Conservation (phyloP, 148 eudicot species). For the Tetragonia tetragonoides region DNA sequence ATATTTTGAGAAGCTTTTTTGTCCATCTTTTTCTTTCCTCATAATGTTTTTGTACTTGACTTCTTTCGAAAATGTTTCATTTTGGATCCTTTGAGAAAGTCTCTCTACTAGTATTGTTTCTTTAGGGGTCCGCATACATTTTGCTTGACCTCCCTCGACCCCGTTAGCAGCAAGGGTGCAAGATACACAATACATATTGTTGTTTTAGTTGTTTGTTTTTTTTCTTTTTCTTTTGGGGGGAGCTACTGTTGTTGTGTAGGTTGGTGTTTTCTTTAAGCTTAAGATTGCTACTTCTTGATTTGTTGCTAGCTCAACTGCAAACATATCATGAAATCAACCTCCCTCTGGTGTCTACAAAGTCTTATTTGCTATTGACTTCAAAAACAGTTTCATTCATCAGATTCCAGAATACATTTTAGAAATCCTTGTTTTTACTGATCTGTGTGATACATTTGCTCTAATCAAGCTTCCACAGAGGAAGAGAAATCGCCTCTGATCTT, state of each 20-base stretch:
- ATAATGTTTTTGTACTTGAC: too few relatives aligned
- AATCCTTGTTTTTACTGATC: not conserved
- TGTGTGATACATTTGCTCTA: not conserved
- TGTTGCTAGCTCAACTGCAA: too few relatives aligned
- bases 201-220: too few relatives aligned
- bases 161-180: not conserved
- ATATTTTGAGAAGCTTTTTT: too few relatives aligned
- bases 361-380: not conserved
- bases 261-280: not conserved
- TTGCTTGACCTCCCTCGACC: not conserved
- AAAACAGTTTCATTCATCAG: not conserved
- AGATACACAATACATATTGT: too few relatives aligned
- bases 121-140: not conserved
- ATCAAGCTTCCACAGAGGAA: too few relatives aligned
- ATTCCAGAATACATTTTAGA: not conserved
- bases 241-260: not conserved
- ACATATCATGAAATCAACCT: not conserved
- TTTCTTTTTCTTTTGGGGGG: too few relatives aligned
- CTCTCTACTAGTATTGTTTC: not conserved
- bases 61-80: not conserved
- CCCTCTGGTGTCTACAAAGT: not conserved
- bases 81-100: not conserved
- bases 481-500: too few relatives aligned
- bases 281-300: not conserved
- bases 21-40: too few relatives aligned